Evolutionary conservation across 2,329 filamentous ascomycete genomes (phyloP).

Genomic region (Aschersonia sp.): DNA sequence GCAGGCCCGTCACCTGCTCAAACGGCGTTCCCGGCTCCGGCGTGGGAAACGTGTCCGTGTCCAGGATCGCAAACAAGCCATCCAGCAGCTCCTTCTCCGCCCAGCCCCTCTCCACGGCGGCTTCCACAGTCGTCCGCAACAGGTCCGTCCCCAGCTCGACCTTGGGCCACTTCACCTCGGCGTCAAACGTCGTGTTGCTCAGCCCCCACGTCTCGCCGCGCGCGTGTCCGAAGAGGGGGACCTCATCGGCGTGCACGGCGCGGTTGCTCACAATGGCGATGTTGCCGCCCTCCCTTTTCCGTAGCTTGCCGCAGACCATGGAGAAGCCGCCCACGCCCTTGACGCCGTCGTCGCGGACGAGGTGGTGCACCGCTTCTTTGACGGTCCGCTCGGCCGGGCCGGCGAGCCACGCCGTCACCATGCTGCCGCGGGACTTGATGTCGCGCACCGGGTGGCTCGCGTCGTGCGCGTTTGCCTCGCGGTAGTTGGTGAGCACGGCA

Average conservation of each 20-base stretch:
- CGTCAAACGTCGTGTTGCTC: constrained; percentile 46
- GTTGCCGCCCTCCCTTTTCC: constrained; percentile 27
- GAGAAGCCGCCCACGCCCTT: constrained; percentile 53
- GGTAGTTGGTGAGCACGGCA: constrained; percentile 53
- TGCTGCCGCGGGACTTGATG: constrained; percentile 43
- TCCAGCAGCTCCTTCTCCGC: constrained; percentile 34
- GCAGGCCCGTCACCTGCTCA: constrained; percentile 34
- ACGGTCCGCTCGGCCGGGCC: constrained; percentile 27
- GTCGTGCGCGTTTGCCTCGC: constrained; percentile 37
- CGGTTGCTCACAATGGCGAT: constrained; percentile 50
- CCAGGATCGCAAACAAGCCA: constrained; percentile 38
- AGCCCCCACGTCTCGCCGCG: constrained; percentile 41
- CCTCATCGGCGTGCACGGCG: constrained; percentile 33
- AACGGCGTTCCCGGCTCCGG: constrained; percentile 26
- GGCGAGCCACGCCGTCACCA: constrained; percentile 49
- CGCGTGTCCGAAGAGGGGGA: constrained; percentile 41
- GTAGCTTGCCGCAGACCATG: constrained; percentile 48
- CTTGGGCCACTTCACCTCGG: constrained; percentile 45
- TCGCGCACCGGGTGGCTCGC: constrained; percentile 37
- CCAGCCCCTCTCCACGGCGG: constrained; percentile 20
- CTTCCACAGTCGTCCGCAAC: constrained; percentile 25
- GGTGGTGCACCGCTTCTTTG: constrained; percentile 32
- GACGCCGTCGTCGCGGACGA: constrained; percentile 37
- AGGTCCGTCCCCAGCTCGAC: constrained; percentile 36
- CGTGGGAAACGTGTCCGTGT: constrained; percentile 39